These are phyloP conservation scores for Ehretia macrophylla DNA, from an alignment of 257 asterid genomes.

Conservation along the genomic window DNA sequence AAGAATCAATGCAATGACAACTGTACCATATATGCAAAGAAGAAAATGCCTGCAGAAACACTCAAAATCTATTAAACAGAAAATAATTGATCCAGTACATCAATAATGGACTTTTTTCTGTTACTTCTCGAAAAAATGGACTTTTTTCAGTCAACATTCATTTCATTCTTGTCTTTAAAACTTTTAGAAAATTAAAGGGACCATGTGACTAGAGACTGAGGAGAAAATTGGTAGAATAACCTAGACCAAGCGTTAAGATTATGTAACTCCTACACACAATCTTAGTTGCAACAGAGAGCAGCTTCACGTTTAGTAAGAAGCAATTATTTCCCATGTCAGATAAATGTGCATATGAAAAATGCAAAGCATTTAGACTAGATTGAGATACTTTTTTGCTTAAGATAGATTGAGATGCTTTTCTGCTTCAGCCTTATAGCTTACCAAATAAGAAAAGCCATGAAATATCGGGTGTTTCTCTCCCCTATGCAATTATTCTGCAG, in stretches of 20 bases:
- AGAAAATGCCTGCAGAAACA: slow-evolving; percentile 80
- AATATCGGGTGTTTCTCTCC: slow-evolving; percentile 90
- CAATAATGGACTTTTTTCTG: no score
- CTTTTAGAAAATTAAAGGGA: no score
- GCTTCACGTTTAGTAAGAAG: neutral
- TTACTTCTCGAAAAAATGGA: no score
- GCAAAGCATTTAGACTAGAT: neutral
- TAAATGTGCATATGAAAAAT: no score
- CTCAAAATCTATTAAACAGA: slow-evolving; percentile 1
- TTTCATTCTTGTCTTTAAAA: no score
- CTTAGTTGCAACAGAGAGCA: neutral
- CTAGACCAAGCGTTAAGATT: no score
- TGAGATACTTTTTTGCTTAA: neutral
- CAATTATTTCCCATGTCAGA: neutral
- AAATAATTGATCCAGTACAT: no score
- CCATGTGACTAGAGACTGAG: no score
- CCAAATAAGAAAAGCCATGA: slow-evolving; percentile 94
- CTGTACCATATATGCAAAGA: slow-evolving; percentile 75
- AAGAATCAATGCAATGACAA: slow-evolving; percentile 67
- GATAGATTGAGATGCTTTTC: neutral
- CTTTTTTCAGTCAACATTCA: no score
- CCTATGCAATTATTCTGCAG: slow-evolving; percentile 97
- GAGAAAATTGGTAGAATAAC: no score
- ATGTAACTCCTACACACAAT: no score
- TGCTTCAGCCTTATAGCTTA: neutral